phyloP scores from a whole-genome alignment of 23 red algal genomes.

The Gracilaria vermiculophylla region DNA sequence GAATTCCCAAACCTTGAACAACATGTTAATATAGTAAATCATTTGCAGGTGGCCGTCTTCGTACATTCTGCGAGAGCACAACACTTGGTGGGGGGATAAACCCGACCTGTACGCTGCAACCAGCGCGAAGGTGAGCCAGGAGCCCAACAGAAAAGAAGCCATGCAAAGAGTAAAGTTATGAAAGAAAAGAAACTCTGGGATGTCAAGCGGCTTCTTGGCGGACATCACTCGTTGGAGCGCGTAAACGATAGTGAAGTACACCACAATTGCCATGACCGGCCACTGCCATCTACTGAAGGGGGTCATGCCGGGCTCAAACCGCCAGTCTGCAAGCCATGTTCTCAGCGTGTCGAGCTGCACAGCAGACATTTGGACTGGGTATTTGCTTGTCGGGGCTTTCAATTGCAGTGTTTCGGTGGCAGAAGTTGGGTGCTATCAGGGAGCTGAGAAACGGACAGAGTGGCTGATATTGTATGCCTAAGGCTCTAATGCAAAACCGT shows the following conservation, averaged over 20 bases:
- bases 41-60: constrained; percentile 91
- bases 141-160: constrained; percentile 71
- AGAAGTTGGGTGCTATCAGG: too few species aligned
- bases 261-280: constrained; percentile 54
- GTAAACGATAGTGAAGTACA: constrained; percentile 72
- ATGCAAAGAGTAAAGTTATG: constrained; percentile 85
- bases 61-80: constrained; percentile 78
- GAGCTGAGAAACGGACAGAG: background rate
- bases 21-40: constrained; percentile 97
- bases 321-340: constrained; percentile 49
- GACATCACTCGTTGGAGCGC: constrained; percentile 66
- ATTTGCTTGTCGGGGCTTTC: too few species aligned
- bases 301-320: constrained; percentile 68
- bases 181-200: constrained; percentile 77
- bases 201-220: constrained; percentile 62
- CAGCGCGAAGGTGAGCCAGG: constrained; percentile 68
- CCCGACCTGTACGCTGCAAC: constrained; percentile 18
- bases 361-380: background rate
- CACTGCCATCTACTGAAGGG: constrained; percentile 66
- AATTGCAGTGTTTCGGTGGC: too few species aligned
- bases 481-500: background rate
- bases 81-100: constrained; percentile 63
- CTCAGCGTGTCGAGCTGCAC: background rate
- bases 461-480: background rate
- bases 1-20: constrained; percentile 98